Evolutionary conservation across 345 rosid genomes (phyloP).

Genomic region (Stellera chamaejasme): DNA sequence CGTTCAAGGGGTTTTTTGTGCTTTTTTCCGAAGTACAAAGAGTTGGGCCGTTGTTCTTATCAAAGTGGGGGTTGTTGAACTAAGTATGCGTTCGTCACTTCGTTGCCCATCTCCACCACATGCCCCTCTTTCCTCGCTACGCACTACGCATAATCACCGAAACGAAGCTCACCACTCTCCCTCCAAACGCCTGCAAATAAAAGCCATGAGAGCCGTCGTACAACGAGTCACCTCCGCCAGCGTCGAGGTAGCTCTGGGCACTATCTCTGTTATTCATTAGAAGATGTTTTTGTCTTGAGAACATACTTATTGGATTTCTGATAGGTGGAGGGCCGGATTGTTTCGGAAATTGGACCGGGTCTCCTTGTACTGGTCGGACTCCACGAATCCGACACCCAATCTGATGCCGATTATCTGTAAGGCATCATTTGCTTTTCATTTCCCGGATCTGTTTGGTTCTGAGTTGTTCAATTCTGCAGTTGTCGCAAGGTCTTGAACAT

Average conservation of each 20-base stretch:
- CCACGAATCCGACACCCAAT: slow-evolving; percentile 69
- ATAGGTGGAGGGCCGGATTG: slow-evolving; percentile 66
- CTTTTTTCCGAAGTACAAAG: too few species aligned
- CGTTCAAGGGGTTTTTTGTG: too few species aligned
- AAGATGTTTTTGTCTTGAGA: neutral
- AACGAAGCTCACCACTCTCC: neutral
- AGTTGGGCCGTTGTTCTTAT: too few species aligned
- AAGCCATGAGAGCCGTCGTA: slow-evolving; percentile 80
- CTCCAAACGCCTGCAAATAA: slow-evolving; percentile 20
- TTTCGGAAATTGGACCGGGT: slow-evolving; percentile 86
- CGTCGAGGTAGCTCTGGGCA: slow-evolving; percentile 34
- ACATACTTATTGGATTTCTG: neutral
- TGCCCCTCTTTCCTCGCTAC: slow-evolving; percentile 1
- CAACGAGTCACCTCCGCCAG: slow-evolving; percentile 81
- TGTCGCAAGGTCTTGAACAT: slow-evolving; percentile 84
- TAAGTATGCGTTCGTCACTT: too few species aligned
- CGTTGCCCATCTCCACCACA: neutral
- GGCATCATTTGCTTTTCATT: neutral
- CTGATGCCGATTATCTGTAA: slow-evolving; percentile 80
- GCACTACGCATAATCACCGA: neutral
- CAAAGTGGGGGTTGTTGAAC: neutral
- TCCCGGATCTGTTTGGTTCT: neutral
- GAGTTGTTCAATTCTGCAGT: slow-evolving; percentile 23
- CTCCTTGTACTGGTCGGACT: slow-evolving; percentile 73
- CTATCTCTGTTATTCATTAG: too few species aligned